A percentile compares a stretch with the other conserved stretches of the same genome.
phyloP scores from a whole-genome alignment of 2,329 filamentous ascomycete genomes.

The Aspergillus clavatus region DNA sequence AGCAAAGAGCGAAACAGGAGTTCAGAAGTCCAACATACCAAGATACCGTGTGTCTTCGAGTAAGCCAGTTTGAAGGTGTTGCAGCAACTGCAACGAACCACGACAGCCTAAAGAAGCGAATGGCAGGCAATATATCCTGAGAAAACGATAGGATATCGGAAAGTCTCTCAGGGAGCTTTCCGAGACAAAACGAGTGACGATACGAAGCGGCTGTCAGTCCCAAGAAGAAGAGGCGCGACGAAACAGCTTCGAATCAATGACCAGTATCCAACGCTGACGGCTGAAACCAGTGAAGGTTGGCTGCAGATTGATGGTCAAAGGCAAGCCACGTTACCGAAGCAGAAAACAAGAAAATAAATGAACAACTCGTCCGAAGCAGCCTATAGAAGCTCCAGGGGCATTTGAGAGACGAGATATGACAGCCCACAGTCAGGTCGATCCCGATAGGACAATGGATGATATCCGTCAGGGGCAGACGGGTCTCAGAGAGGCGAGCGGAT shows the following conservation, averaged over 20 bases:
- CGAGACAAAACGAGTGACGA: conserved; percentile 44
- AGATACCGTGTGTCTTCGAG: conserved; percentile 43
- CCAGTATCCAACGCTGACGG: conserved; percentile 22
- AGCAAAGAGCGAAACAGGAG: conserved; percentile 23
- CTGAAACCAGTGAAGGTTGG: conserved; percentile 28
- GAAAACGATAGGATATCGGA: conserved; percentile 37
- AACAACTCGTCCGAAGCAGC: conserved; percentile 18
- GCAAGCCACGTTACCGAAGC: conserved; percentile 21
- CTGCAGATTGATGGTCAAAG: conserved; percentile 27
- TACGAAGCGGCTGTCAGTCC: conserved; percentile 33
- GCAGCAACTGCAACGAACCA: conserved; percentile 40
- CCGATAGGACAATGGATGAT: conserved; percentile 10
- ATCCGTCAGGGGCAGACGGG: conserved; percentile 13
- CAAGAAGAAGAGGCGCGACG: conserved; percentile 24
- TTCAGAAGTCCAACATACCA: conserved; percentile 32
- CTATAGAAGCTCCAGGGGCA: conserved; percentile 17
- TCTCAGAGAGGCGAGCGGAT: conserved; percentile 12
- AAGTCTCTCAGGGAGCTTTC: conserved; percentile 29
- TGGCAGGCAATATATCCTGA: conserved; percentile 41
- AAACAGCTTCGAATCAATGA: conserved; percentile 34
- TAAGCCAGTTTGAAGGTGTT: conserved; percentile 49
- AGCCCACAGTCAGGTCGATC: conserved; percentile 6
- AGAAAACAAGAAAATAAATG: conserved; percentile 6
- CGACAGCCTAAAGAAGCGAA: conserved; percentile 43
- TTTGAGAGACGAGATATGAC: conserved; percentile 11